Conservation (phyloP, 2,329 filamentous ascomycete genomes). For the Diaporthe sp. region DNA sequence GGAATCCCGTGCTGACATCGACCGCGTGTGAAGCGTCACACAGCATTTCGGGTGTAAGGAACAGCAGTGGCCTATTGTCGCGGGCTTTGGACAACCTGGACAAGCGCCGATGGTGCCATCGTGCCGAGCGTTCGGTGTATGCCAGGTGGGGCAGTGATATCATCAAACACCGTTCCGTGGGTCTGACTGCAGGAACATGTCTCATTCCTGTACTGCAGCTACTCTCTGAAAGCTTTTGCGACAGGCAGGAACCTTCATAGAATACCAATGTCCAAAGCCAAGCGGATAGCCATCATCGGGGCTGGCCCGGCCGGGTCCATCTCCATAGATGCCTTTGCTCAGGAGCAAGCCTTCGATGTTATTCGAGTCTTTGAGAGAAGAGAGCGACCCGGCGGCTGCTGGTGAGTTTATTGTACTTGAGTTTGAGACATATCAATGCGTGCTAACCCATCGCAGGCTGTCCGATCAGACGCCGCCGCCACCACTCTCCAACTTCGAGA, state of each 20-base stretch:
- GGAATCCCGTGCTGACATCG: neutral
- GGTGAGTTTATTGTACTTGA: slow-evolving; percentile 53
- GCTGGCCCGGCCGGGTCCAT: slow-evolving; percentile 70
- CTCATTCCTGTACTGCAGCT: neutral
- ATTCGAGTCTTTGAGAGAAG: slow-evolving; percentile 72
- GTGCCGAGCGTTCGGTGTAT: slow-evolving; percentile 16
- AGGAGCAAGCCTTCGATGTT: slow-evolving; percentile 67
- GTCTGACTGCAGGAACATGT: slow-evolving; percentile 10
- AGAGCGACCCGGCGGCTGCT: slow-evolving; percentile 67
- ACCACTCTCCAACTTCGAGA: slow-evolving; percentile 59
- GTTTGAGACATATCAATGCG: slow-evolving; percentile 23
- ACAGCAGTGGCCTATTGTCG: neutral
- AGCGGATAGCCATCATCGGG: slow-evolving; percentile 67
- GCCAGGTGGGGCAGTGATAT: slow-evolving; percentile 17
- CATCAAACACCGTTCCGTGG: slow-evolving; percentile 3
- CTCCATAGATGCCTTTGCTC: slow-evolving; percentile 67
- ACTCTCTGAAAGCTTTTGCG: neutral
- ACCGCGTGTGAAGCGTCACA: neutral
- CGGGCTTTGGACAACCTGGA: slow-evolving; percentile 5
- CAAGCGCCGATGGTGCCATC: slow-evolving; percentile 16
- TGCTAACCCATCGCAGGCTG: neutral
- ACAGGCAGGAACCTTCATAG: neutral
- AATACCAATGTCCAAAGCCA: slow-evolving; percentile 38
- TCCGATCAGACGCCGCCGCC: slow-evolving; percentile 54
- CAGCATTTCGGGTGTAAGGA: neutral